These are phyloP conservation scores for Xylaria sp. DNA, from an alignment of 2,329 filamentous ascomycete species.

Conservation along the genomic window DNA sequence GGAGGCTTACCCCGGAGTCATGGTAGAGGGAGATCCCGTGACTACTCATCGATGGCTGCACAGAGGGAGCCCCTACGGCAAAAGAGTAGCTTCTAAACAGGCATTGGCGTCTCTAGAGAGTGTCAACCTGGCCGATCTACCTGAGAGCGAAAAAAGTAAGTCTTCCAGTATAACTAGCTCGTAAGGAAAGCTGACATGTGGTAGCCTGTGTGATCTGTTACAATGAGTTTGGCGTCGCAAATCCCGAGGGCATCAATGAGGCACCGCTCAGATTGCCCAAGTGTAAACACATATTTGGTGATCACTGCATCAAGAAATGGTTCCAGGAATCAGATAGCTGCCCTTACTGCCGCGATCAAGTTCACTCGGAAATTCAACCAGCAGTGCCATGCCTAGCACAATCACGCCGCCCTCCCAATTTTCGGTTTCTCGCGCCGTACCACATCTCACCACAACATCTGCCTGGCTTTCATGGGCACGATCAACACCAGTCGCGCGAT, in stretches of 20 bases:
- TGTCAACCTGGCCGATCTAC: conserved; percentile 41
- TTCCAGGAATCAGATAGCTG: conserved; percentile 58
- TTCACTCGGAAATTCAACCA: conserved; percentile 44
- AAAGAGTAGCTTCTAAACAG: conserved; percentile 43
- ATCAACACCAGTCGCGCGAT: conserved; percentile 12
- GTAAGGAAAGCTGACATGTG: conserved; percentile 17
- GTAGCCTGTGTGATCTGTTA: conserved; percentile 60
- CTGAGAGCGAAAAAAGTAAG: conserved; percentile 46
- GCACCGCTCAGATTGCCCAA: conserved; percentile 52
- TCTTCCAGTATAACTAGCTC: background rate
- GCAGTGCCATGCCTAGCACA: background rate
- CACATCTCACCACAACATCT: conserved; percentile 21
- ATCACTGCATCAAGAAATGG: conserved; percentile 62
- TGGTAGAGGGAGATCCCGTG: conserved; percentile 31
- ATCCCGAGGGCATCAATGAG: conserved; percentile 55
- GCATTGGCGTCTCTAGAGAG: conserved; percentile 44
- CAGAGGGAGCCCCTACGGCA: conserved; percentile 39
- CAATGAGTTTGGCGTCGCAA: conserved; percentile 53
- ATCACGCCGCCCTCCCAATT: conserved; percentile 11
- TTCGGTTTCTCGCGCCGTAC: conserved; percentile 28
- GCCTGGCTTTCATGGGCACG: conserved; percentile 6
- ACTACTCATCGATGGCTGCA: conserved; percentile 42
- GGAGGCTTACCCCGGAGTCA: conserved; percentile 6
- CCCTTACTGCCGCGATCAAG: conserved; percentile 58
- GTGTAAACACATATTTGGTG: conserved; percentile 60